Percentiles rank a stretch among this genome's conserved stretches.
These are phyloP conservation scores for Butyriboletus loyo DNA, from an alignment of 768 basidiomycete species.

Conservation along the genomic window DNA sequence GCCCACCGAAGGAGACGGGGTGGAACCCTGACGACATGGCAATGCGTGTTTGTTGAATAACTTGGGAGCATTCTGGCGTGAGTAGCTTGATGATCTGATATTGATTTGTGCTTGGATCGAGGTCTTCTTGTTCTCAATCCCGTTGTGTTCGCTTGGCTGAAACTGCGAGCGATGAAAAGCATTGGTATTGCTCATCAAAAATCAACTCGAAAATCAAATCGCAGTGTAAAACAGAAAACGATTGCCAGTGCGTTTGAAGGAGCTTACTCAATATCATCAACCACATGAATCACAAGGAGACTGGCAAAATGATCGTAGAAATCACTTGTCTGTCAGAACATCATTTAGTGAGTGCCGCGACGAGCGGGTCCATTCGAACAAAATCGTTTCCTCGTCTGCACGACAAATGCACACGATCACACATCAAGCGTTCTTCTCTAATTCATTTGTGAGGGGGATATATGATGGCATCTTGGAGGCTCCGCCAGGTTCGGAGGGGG, in stretches of 20 bases:
- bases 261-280: too few species aligned
- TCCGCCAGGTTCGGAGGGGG: too few species aligned
- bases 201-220: background rate
- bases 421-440: too few species aligned
- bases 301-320: background rate
- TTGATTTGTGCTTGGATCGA: background rate
- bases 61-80: background rate
- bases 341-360: too few species aligned
- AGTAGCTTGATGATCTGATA: slow-evolving; percentile 12
- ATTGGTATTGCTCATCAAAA: background rate
- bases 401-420: too few species aligned
- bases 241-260: background rate
- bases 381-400: background rate
- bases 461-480: background rate
- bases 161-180: background rate
- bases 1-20: too few species aligned
- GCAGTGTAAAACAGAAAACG: background rate
- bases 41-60: background rate
- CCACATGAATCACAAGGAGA: too few species aligned
- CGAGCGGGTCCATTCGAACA: too few species aligned
- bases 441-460: background rate
- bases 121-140: background rate
- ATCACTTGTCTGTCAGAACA: too few species aligned
- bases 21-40: background rate
- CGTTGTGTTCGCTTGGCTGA: background rate